Evolutionary conservation across 1,139 yeast species (phyloP).

Genomic region (Arxiozyma heterogenica): DNA sequence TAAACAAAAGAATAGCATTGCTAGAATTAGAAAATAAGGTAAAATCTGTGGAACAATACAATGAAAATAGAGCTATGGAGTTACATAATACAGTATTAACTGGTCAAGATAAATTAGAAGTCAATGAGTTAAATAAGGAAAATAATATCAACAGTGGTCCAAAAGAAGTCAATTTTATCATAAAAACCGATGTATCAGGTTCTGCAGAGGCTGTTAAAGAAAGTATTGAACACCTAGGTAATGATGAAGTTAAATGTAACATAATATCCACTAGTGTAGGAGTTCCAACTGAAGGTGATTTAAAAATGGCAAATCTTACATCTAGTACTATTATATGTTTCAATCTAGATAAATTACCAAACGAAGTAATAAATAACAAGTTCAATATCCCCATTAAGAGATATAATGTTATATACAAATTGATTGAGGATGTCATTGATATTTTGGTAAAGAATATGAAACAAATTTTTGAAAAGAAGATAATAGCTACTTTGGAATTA

Average conservation of each 20-base stretch:
- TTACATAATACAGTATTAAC: conserved; percentile 9
- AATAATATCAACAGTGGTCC: conserved; percentile 19
- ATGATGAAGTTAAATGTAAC: conserved; percentile 65
- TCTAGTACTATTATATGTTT: conserved; percentile 70
- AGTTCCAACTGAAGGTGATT: conserved; percentile 70
- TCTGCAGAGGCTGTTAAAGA: conserved; percentile 61
- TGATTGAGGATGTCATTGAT: conserved; percentile 74
- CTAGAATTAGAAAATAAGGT: conserved; percentile 52
- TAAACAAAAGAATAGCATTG: conserved; percentile 52
- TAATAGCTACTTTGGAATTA: conserved; percentile 58
- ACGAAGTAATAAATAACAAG: conserved; percentile 55
- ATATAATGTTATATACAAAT: conserved; percentile 76
- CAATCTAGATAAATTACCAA: conserved; percentile 57
- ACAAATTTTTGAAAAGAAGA: conserved; percentile 62
- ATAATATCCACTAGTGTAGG: conserved; percentile 77
- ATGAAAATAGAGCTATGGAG: conserved; percentile 37
- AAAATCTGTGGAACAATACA: conserved; percentile 60
- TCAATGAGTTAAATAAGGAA: conserved; percentile 28
- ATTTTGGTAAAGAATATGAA: conserved; percentile 52
- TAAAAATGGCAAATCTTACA: conserved; percentile 72
- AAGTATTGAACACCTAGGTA: conserved; percentile 72
- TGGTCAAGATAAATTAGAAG: conserved; percentile 38
- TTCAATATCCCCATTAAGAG: conserved; percentile 52
- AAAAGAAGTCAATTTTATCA: conserved; percentile 50
- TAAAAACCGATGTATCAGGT: conserved; percentile 83